A percentile compares a stretch with the other conserved stretches of the same genome.
Evolutionary conservation across 139 green algal genomes (phyloP).

Genomic region (Chlamydomonas incerta): DNA sequence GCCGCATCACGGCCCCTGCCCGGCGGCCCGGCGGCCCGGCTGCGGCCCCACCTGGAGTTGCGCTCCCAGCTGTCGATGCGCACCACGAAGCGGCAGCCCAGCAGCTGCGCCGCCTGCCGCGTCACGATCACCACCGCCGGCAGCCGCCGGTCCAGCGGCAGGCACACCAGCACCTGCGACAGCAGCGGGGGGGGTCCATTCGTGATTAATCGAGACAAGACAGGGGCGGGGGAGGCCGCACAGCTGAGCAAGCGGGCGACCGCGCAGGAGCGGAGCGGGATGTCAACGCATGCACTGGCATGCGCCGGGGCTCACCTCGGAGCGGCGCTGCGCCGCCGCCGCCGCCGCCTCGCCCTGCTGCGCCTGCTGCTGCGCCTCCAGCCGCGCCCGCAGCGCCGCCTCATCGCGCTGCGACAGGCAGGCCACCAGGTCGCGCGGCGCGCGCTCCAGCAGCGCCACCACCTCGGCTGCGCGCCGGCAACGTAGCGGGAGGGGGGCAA

Average conservation of each 20-base stretch:
- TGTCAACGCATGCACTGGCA: too few relatives aligned
- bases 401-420: constrained; percentile 28
- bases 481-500: too few relatives aligned
- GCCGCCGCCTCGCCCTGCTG: not conserved
- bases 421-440: constrained; percentile 24
- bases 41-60: constrained; percentile 6
- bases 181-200: too few relatives aligned
- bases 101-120: constrained; percentile 36
- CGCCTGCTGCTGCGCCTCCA: not conserved
- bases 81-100: constrained; percentile 69
- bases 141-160: constrained; percentile 60
- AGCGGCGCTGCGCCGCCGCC: not conserved
- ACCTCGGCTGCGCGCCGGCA: constrained; percentile 15
- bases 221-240: too few relatives aligned
- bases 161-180: constrained; percentile 49
- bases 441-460: constrained; percentile 40
- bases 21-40: too few relatives aligned
- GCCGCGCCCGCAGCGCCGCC: not conserved
- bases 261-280: too few relatives aligned
- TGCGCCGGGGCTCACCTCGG: too few relatives aligned
- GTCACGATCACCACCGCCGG: constrained; percentile 57
- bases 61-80: constrained; percentile 59
- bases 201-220: too few relatives aligned
- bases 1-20: too few relatives aligned
- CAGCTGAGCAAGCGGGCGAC: too few relatives aligned